phyloP scores from a whole-genome alignment of 73 alveolate genomes.

The Paramecium biaurelia region DNA sequence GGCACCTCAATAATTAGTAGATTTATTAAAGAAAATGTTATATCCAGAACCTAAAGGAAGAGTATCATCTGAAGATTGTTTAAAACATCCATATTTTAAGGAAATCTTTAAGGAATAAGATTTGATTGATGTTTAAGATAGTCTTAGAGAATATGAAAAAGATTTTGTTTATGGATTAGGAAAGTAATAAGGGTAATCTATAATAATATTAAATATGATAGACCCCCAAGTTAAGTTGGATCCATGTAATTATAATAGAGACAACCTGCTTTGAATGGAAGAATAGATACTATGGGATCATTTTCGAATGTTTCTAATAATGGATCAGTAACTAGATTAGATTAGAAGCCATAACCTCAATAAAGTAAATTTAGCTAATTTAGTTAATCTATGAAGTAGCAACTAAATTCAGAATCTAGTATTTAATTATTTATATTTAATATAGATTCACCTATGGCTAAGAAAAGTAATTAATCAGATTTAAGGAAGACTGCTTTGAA shows the following conservation, averaged over 20 bases:
- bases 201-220: background rate
- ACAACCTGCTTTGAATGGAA: constrained; percentile 51
- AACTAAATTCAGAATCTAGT: background rate
- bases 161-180: constrained; percentile 24
- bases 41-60: constrained; percentile 46
- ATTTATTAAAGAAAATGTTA: constrained; percentile 56
- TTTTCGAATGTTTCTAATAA: background rate
- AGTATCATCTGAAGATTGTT: constrained; percentile 60
- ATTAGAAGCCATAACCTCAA: background rate
- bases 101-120: constrained; percentile 40
- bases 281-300: constrained; percentile 40
- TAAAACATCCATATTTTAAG: constrained; percentile 51
- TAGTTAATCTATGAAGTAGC: background rate
- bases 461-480: constrained; percentile 19
- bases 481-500: constrained; percentile 5
- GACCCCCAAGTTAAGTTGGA: constrained; percentile 27
- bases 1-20: constrained; percentile 27
- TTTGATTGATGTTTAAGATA: constrained; percentile 2
- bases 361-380: constrained; percentile 30
- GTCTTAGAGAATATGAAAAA: background rate
- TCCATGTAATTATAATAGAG: constrained; percentile 7
- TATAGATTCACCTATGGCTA: background rate
- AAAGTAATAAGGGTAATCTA: background rate
- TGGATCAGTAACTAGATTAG: background rate
- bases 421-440: background rate